These are phyloP conservation scores for Mariannaea elegans DNA, from an alignment of 2,329 filamentous ascomycete genomes.

Conservation along the genomic window DNA sequence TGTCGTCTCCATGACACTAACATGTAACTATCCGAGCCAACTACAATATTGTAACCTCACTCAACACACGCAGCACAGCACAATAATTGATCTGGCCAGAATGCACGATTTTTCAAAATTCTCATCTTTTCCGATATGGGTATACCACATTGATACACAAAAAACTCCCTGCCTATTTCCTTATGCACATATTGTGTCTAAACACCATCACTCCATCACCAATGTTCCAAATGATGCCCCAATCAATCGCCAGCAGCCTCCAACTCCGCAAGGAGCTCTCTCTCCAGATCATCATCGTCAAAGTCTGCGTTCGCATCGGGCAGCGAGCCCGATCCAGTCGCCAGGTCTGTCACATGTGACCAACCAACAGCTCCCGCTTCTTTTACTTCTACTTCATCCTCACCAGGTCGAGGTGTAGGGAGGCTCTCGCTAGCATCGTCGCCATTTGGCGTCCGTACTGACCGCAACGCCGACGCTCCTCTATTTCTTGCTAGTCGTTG, in stretches of 20 bases:
- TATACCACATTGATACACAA: conserved; percentile 27
- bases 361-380: conserved; percentile 25
- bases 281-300: conserved; percentile 68
- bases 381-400: conserved; percentile 36
- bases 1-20: too few relatives aligned
- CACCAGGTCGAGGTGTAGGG: conserved; percentile 51
- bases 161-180: conserved; percentile 20
- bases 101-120: conserved; percentile 4
- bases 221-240: conserved; percentile 7
- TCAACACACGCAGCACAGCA: not conserved
- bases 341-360: conserved; percentile 42
- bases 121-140: conserved; percentile 19
- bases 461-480: conserved; percentile 57
- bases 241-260: conserved; percentile 50
- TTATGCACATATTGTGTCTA: conserved; percentile 13
- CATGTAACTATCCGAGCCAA: too few relatives aligned
- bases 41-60: not conserved
- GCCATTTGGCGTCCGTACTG: conserved; percentile 53
- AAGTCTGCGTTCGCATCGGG: conserved; percentile 46
- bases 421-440: conserved; percentile 47
- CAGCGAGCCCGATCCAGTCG: not conserved
- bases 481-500: conserved; percentile 57
- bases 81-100: not conserved
- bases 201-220: conserved; percentile 7
- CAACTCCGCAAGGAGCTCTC: conserved; percentile 69